A percentile compares a stretch with the other conserved stretches of the same genome.
Evolutionary conservation across 768 basidiomycete species (phyloP).

Genomic region (Phylloporus arenicola): DNA sequence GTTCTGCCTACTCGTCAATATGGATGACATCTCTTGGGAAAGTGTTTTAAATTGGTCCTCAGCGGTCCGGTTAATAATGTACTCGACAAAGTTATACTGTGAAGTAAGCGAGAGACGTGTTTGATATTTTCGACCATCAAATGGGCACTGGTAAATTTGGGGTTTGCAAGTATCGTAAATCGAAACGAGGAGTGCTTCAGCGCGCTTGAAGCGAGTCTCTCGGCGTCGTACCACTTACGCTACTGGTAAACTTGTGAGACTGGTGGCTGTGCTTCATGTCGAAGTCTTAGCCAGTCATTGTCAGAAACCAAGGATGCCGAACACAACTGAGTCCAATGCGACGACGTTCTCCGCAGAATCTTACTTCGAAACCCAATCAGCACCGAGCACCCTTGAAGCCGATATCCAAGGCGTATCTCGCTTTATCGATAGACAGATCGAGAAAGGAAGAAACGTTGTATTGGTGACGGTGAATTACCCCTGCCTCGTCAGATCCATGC

Average conservation of each 20-base stretch:
- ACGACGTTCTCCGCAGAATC: constrained; percentile 72
- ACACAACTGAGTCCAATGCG: constrained; percentile 10
- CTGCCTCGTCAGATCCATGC: constrained; percentile 1
- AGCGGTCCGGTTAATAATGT: background rate
- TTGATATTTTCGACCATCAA: background rate
- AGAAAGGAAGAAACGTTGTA: constrained; percentile 70
- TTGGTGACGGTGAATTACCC: constrained; percentile 77
- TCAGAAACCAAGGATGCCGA: constrained; percentile 9
- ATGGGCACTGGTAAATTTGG: no score
- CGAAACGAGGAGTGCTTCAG: no score
- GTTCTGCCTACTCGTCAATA: background rate
- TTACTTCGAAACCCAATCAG: constrained; percentile 85
- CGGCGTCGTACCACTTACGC: no score
- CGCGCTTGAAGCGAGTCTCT: no score
- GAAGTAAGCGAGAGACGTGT: background rate
- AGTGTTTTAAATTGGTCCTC: background rate
- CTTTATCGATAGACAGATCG: constrained; percentile 67
- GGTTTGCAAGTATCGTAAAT: no score
- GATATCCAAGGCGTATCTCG: constrained; percentile 58
- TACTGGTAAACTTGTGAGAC: no score
- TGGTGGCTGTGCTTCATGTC: constrained; percentile 11
- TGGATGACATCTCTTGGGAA: background rate
- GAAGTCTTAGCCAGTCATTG: no score
- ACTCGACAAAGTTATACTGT: background rate
- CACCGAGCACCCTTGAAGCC: constrained; percentile 66